Conservation (phyloP, 1,284 basidiomycete genomes). For the Malassezia dermatis region DNA sequence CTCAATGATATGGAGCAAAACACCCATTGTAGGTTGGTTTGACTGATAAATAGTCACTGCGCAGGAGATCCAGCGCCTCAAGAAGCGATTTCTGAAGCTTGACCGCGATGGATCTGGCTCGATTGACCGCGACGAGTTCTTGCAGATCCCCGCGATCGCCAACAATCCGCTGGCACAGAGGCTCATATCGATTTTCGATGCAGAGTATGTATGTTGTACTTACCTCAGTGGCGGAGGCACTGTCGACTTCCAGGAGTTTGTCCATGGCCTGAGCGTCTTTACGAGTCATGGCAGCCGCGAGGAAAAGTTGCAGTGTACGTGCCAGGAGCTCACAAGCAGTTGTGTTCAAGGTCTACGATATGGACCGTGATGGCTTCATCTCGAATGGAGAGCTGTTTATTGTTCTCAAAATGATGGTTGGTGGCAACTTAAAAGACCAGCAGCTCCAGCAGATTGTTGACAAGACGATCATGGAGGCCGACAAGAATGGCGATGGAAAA, state of each 20-base stretch:
- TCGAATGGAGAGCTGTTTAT: slow-evolving; percentile 98
- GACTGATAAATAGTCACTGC: slow-evolving; percentile 17
- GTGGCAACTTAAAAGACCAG: slow-evolving; percentile 97
- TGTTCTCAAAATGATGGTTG: slow-evolving; percentile 99
- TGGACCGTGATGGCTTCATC: slow-evolving; percentile 91
- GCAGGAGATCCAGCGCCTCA: slow-evolving; percentile 59
- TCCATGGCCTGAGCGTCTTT: slow-evolving; percentile 91
- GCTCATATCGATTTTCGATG: slow-evolving; percentile 99
- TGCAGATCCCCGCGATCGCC: slow-evolving; percentile 96
- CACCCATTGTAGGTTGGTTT: slow-evolving; percentile 66
- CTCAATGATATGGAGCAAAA: slow-evolving; percentile 86
- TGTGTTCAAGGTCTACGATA: slow-evolving; percentile 97
- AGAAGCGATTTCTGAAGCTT: slow-evolving; percentile 98
- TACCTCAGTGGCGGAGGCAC: slow-evolving; percentile 66
- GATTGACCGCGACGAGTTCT: slow-evolving; percentile 95
- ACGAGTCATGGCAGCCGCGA: slow-evolving; percentile 88
- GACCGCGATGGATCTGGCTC: slow-evolving; percentile 95
- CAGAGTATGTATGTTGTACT: slow-evolving; percentile 63
- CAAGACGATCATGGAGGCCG: slow-evolving; percentile 99
- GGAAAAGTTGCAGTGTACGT: slow-evolving; percentile 87
- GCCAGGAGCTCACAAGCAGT: slow-evolving; percentile 52
- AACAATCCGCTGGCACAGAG: slow-evolving; percentile 91
- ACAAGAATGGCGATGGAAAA: slow-evolving; percentile 92
- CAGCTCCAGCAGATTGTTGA: slow-evolving; percentile 99
- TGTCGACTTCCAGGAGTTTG: slow-evolving; percentile 98